Evolutionary conservation across 2,329 filamentous ascomycete genomes (phyloP).

Genomic region (Periconia digitata): DNA sequence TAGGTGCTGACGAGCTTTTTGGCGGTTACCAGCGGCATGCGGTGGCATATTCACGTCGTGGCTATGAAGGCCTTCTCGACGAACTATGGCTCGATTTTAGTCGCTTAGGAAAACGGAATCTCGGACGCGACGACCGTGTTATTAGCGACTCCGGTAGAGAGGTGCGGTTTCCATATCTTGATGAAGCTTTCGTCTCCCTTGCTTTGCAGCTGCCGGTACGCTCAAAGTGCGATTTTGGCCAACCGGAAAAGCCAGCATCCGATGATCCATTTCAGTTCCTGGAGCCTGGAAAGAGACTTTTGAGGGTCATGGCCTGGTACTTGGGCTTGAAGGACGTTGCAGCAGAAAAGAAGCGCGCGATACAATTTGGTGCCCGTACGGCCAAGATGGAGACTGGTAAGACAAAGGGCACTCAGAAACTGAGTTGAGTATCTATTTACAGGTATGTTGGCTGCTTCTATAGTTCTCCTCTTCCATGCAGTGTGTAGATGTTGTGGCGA

Average conservation of each 20-base stretch:
- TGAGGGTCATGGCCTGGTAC: constrained; percentile 74
- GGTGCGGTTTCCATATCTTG: constrained; percentile 85
- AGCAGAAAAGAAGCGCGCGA: constrained; percentile 88
- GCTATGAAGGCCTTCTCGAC: constrained; percentile 71
- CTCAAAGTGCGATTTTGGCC: constrained; percentile 86
- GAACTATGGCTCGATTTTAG: constrained; percentile 85
- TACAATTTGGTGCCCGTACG: constrained; percentile 52
- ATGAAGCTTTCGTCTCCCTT: constrained; percentile 83
- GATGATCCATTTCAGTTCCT: constrained; percentile 45
- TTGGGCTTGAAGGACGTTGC: constrained; percentile 73
- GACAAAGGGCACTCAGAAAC: constrained; percentile 50
- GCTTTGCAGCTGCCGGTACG: constrained; percentile 73
- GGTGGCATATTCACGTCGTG: constrained; percentile 69
- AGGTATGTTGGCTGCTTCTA: constrained; percentile 21
- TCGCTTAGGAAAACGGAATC: constrained; percentile 87
- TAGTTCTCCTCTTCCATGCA: constrained; percentile 2
- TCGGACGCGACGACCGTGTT: constrained; percentile 89
- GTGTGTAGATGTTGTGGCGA: constrained; percentile 13
- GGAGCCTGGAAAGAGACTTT: constrained; percentile 78
- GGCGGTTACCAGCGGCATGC: constrained; percentile 87
- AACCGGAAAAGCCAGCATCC: constrained; percentile 15
- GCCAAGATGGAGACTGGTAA: constrained; percentile 51
- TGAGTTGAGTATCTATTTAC: constrained; percentile 30
- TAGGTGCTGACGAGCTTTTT: constrained; percentile 95
- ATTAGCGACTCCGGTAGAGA: constrained; percentile 89